Evolutionary conservation across 495 filamentous ascomycete species (phyloP).

Genomic region (Cercophora newfieldiana): DNA sequence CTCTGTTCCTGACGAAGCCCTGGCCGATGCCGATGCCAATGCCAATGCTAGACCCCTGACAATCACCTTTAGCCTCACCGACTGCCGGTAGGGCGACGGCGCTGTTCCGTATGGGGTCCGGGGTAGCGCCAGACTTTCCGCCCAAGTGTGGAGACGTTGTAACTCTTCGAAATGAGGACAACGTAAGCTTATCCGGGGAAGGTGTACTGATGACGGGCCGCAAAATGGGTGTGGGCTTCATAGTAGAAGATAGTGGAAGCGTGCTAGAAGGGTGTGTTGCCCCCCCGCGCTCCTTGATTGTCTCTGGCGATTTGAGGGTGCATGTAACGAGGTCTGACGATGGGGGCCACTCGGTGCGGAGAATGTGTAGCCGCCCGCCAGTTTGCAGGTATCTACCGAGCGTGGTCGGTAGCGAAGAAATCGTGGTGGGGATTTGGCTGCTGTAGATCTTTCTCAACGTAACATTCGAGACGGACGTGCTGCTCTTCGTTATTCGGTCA

Average conservation of each 20-base stretch:
- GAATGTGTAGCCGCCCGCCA: not conserved
- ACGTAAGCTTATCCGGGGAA: constrained; percentile 13
- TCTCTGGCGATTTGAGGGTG: not conserved
- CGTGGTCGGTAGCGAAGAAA: not conserved
- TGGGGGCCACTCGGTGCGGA: not conserved
- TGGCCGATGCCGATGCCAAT: not conserved
- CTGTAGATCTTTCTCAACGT: not conserved
- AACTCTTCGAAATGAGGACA: constrained; percentile 8
- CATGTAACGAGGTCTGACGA: not conserved
- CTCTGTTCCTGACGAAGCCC: not conserved
- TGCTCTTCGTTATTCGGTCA: not conserved
- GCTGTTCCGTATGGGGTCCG: not conserved
- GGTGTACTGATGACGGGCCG: not conserved
- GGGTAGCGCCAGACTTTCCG: not conserved
- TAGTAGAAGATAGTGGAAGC: not conserved
- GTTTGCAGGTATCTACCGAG: not conserved
- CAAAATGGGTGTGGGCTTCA: not conserved
- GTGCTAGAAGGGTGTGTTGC: not conserved
- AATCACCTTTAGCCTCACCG: constrained; percentile 5
- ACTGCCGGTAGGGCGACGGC: constrained; percentile 1
- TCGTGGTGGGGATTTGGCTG: not conserved
- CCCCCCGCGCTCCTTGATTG: not conserved
- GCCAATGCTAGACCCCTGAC: not conserved
- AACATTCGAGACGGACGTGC: not conserved
- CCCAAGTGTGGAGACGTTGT: not conserved